Base-by-base conservation (phyloP, 1,284 basidiomycete genomes). In the Earliella scabrosa region DNA sequence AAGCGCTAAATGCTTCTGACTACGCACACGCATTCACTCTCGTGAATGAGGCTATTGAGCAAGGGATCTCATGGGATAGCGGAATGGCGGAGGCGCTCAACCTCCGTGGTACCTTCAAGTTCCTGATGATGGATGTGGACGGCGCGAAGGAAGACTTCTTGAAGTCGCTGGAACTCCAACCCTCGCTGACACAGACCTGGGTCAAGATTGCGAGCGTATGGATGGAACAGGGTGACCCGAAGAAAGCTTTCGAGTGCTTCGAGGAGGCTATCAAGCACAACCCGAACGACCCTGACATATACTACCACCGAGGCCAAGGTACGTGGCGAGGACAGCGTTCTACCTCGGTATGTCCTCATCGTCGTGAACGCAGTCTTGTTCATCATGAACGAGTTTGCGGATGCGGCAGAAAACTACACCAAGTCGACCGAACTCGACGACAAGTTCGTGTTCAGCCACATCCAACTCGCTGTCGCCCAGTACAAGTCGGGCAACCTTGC, bases 261-360 rank as follows among this genome's bases (percentile, higher is more conserved):
- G 94, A 97, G 55, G 82, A 89, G 58, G 97, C 97, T 1, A 90
- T 96, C 68, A 81, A 84, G 70, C 84, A 92, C 64, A 88, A 98
- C 68, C 73, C 89, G 5, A 77, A 88, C 49, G 95, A 99, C 75
- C 89, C 97, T 0, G 97, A 99, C 74, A 95, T 98, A 60, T 99
- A 95, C 80, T 99, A 99, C 77, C 97, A 99, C 76, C 93, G 97
- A 64, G 97, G 97, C 34, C 97, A 99, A 80, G 91, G 92, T 90
- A 49, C 52, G 78, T 51, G 8, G 9, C 24, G 11, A 27, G 23
- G 9, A 43, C 7, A 26, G 9, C 2, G 38, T n/a, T 50, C 21
- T 4, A 14, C 35, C 3, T 26, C 46, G 50, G 32, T 23, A n/a
- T 7, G 48, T 23, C 35, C 18, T 40, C 27, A 31, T n/a, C 24